Base-by-base conservation (phyloP, 192 early-diverging fungal genomes). In the Coemansia asiatica region DNA sequence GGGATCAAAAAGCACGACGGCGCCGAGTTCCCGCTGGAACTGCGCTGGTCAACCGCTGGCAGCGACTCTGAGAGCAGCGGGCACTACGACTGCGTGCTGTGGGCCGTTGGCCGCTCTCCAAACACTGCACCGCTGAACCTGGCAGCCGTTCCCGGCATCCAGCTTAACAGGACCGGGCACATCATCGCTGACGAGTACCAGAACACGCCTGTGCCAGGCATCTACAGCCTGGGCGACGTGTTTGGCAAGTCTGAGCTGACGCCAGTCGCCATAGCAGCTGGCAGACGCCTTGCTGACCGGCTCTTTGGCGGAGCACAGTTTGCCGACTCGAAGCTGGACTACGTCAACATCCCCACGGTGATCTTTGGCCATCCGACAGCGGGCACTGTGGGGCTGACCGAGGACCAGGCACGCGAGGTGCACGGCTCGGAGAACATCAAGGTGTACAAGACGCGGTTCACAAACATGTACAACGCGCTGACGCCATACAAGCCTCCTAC, bases 181-280 rank as follows among this genome's bases (percentile, higher is more conserved):
- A 90, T 99, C 69, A 66, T 81, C 27, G 87, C 85, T 18, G 90
- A 99, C 73, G 91, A 94, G 67, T 98, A 83, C 80, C 95, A 98
- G 76, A 85, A 92, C 62, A 98, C 95, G 8, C 71, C 51, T 46
- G 71, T 73, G 6, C 72, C 82, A 27, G 86, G 89, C 31, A 75
- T 99, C 12, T 92, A 88, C 76, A 90, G 94, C n/a, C 82, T 99
- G 6, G 97, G 97, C 44, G 97, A 99, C 75, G 93, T 96, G 33
- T 93, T 89, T 72, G 97, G 97, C 59, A 80, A 88, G 66, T 88
- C 89, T 26, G 90, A 94, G 85, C 85, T 99, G 57, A 99, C 97
- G 28, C 94, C 95, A 67, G 97, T 96, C 26, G 97, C 97, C 19
- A 98, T 99, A 72, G 94, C 94, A 27, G 95, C 95, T 6, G 97